phyloP scores from a whole-genome alignment of 306 rosid species.

The Mimosa bimucronata region DNA sequence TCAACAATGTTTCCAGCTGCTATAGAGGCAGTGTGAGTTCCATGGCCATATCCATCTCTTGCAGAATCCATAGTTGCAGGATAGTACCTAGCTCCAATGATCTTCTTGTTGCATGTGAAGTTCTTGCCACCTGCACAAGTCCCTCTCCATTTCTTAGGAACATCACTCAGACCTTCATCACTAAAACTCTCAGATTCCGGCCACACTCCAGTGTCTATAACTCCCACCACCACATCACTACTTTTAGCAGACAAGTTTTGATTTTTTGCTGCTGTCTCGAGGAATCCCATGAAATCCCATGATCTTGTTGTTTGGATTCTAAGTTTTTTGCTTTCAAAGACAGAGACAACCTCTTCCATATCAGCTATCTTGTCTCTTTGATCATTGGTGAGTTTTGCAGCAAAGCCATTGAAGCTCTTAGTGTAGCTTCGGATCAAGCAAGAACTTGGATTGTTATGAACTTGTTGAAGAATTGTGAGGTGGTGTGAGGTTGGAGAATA shows the following conservation, averaged over 20 bases:
- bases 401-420: slow-evolving; percentile 37
- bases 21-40: slow-evolving; percentile 38
- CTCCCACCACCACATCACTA: slow-evolving; percentile 29
- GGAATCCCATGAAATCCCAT: slow-evolving; percentile 11
- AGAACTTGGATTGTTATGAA: not conserved
- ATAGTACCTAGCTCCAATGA: slow-evolving; percentile 34
- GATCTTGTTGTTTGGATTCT: slow-evolving; percentile 54
- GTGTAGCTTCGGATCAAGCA: slow-evolving; percentile 10
- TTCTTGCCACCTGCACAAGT: slow-evolving; percentile 27
- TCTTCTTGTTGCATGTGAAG: slow-evolving; percentile 44
- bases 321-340: slow-evolving; percentile 40
- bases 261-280: not conserved
- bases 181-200: slow-evolving; percentile 39
- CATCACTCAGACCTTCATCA: slow-evolving; percentile 27
- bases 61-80: not conserved
- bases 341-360: slow-evolving; percentile 43
- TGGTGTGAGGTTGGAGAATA: slow-evolving; percentile 34
- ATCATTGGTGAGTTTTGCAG: slow-evolving; percentile 27
- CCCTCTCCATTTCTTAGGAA: slow-evolving; percentile 41
- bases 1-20: slow-evolving; percentile 32
- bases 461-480: slow-evolving; percentile 24
- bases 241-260: too few relatives aligned
- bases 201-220: slow-evolving; percentile 40
- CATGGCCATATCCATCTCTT: slow-evolving; percentile 38
- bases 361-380: slow-evolving; percentile 12